phyloP scores from a whole-genome alignment of 2,329 filamentous ascomycete species.

The Claviceps sp. region DNA sequence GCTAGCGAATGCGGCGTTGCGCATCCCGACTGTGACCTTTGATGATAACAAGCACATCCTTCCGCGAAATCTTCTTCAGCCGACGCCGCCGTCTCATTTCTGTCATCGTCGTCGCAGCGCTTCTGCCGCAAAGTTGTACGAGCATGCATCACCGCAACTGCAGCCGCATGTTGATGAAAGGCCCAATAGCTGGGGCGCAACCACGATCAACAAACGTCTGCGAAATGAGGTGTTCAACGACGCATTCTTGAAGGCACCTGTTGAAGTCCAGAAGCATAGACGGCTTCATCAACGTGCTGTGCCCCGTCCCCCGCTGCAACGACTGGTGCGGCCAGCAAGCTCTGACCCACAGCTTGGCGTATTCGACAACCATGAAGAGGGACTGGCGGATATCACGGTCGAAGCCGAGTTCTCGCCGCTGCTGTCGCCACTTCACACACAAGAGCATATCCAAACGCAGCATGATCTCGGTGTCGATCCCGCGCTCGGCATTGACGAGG shows the following conservation, averaged over 20 bases:
- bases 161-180: constrained; percentile 37
- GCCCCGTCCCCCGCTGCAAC: constrained; percentile 36
- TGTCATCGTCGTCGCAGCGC: constrained; percentile 20
- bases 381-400: not conserved
- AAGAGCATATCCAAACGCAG: constrained; percentile 1
- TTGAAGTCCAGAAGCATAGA: constrained; percentile 67
- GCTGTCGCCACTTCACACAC: not conserved
- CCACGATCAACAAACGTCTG: constrained; percentile 75
- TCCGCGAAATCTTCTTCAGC: constrained; percentile 66
- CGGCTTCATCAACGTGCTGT: constrained; percentile 56
- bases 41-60: constrained; percentile 92
- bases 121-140: constrained; percentile 15
- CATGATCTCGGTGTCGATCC: constrained; percentile 21
- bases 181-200: constrained; percentile 72
- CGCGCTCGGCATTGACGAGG: constrained; percentile 15
- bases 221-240: constrained; percentile 88
- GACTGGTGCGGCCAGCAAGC: constrained; percentile 29
- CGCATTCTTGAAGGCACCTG: constrained; percentile 73
- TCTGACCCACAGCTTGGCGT: constrained; percentile 28
- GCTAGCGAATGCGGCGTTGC: constrained; percentile 47
- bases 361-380: constrained; percentile 1
- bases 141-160: constrained; percentile 4
- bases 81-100: constrained; percentile 28
- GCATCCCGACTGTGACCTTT: constrained; percentile 81
- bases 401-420: not conserved